Percentiles rank a stretch among this genome's conserved stretches.
Evolutionary conservation across 805 yeast species (phyloP).

Genomic region (Scheffersomyces spartinae): DNA sequence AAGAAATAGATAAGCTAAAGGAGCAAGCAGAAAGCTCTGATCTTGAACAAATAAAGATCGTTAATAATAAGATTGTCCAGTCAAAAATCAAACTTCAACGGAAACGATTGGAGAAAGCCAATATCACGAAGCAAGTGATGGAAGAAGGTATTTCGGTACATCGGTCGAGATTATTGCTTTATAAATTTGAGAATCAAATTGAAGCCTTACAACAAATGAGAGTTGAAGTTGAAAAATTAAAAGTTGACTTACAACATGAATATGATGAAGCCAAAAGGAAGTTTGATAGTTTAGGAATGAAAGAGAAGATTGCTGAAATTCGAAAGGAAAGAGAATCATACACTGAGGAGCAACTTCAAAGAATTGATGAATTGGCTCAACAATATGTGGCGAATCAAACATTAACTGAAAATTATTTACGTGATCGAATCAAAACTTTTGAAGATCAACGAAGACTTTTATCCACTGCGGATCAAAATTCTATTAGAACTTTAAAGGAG

Average conservation of each 20-base stretch:
- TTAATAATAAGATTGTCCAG: too few relatives aligned
- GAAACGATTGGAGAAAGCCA: too few relatives aligned
- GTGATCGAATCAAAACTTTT: conserved; percentile 29
- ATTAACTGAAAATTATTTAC: conserved; percentile 27
- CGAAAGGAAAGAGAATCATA: conserved; percentile 5
- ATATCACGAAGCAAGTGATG: too few relatives aligned
- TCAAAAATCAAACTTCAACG: too few relatives aligned
- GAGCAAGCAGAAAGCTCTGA: too few relatives aligned
- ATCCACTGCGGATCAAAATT: conserved; percentile 24
- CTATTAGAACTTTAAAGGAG: conserved; percentile 15
- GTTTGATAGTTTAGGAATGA: conserved; percentile 21
- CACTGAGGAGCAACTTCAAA: conserved; percentile 25
- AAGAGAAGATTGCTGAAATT: conserved; percentile 13
- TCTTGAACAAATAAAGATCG: too few relatives aligned
- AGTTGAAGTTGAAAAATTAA: conserved; percentile 14
- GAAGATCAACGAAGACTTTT: conserved; percentile 33
- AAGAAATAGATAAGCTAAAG: conserved; percentile 22
- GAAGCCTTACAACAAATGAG: conserved; percentile 12
- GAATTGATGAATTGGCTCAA: conserved; percentile 30
- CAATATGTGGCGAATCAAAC: conserved; percentile 19
- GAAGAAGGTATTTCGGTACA: conserved; percentile 4
- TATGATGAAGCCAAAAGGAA: conserved; percentile 22
- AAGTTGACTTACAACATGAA: conserved; percentile 13
- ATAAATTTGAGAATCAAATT: conserved; percentile 11
- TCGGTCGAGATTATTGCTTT: conserved; percentile 6